Evolutionary conservation across 371 early-diverging fungal species (phyloP), one percentile per base, ranked within the genome.

Genomic region (Mucor indicus): DNA sequence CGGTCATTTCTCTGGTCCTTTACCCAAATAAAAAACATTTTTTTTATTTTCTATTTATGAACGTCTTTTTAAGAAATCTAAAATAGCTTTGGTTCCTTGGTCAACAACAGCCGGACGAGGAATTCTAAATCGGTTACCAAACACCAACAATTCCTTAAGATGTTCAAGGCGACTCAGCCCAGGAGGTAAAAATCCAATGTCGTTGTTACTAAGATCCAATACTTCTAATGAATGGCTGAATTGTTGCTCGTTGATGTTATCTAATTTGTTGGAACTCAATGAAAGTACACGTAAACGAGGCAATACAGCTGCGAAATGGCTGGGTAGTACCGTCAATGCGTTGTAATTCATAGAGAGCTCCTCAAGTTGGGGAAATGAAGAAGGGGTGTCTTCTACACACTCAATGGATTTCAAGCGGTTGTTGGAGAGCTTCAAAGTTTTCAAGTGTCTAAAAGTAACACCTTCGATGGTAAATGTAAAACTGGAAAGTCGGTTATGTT

Each of bases 51-150:
- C 30, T 8, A 8, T 29, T 29, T 29, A 29, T 12, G 12, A 31
- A 20, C 57, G 50, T 25, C 74, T 62, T 12, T 75, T 62, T 2
- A 81, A 60, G 36, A 79, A 81, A 22, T 81, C 81, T 61, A 84
- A 62, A 32, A 84, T 59, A 0, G 82, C 79, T 33, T 55, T 48
- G 4, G 84, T 84, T 1, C 87, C 87, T 57, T 80, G 78, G 11
- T 80, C 80, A 17, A 88, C 64, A 27, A 86, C 67, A 4, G 76
- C 64, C 10, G 78, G 71, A 27, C 86, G 55, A 10, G 89, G 87
- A 1, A 85, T 77, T 43, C 84, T 72, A 60, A 86, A 89, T 17
- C 69, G 60, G 52, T 89, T 89, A 2, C 87, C 86, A 32, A 70
- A 80, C 4, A 86, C 48, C 17, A 58, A 44, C 42, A 89, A 32